These are phyloP conservation scores for Alternaria infectoria DNA, from an alignment of 2,329 filamentous ascomycete genomes.

Conservation along the genomic window DNA sequence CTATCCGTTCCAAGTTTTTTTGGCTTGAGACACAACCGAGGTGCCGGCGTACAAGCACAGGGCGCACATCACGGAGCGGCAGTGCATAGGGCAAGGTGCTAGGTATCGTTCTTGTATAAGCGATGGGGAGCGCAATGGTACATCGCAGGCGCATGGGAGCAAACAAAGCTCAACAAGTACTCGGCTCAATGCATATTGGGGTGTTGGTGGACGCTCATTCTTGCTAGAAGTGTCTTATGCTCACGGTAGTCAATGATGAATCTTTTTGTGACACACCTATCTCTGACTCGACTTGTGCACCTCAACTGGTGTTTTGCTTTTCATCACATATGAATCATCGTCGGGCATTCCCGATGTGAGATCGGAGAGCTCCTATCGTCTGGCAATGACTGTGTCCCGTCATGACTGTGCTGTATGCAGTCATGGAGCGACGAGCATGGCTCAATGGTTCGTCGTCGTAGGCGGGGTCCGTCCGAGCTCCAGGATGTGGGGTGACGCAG, in stretches of 20 bases:
- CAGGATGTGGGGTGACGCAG: conserved; percentile 13
- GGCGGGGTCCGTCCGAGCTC: conserved; percentile 13
- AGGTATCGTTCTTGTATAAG: conserved; percentile 8
- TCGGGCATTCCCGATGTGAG: not conserved
- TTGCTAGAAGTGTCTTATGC: not conserved
- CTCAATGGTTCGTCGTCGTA: not conserved
- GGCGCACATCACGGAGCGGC: not conserved
- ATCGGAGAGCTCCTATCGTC: not conserved
- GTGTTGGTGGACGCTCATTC: conserved; percentile 1
- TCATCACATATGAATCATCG: not conserved
- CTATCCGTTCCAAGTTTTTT: not conserved
- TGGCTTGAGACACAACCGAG: not conserved
- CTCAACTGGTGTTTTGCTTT: not conserved
- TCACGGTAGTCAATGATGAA: not conserved
- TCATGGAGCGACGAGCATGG: not conserved
- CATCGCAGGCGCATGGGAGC: conserved; percentile 3
- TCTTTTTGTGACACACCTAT: not conserved
- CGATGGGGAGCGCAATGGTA: conserved; percentile 1
- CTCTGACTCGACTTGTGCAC: not conserved
- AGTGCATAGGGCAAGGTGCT: conserved; percentile 5
- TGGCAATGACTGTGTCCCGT: not conserved
- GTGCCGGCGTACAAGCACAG: conserved; percentile 3
- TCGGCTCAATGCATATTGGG: conserved; percentile 7
- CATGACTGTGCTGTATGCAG: not conserved
- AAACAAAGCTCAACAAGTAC: not conserved